Percentiles rank a stretch among this genome's conserved stretches.
These are phyloP conservation scores for Hericium erinaceus DNA, from an alignment of 768 basidiomycete species.

Conservation along the genomic window DNA sequence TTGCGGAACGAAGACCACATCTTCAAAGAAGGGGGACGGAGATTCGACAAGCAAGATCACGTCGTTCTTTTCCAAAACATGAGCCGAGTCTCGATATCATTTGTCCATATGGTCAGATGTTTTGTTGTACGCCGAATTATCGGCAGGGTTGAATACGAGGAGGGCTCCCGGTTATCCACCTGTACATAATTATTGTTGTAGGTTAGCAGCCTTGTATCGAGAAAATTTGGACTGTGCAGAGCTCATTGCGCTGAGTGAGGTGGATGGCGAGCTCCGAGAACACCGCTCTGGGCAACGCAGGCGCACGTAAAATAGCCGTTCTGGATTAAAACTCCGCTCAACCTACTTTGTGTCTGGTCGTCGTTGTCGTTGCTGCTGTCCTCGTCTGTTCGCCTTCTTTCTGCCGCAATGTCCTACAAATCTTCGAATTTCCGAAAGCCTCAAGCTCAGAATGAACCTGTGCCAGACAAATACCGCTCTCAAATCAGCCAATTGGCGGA, in stretches of 20 bases:
- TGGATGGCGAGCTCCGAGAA: neutral
- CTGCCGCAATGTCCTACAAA: conserved; percentile 12
- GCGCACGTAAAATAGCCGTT: neutral
- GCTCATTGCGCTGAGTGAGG: neutral
- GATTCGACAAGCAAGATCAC: conserved; percentile 11
- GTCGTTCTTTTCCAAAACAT: conserved; percentile 11
- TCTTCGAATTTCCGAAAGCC: conserved; percentile 22
- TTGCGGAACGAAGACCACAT: neutral
- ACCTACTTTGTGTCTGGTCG: neutral
- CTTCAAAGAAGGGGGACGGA: conserved; percentile 3
- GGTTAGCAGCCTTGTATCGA: neutral
- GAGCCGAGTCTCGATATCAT: neutral
- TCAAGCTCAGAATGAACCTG: conserved; percentile 16
- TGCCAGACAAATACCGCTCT: conserved; percentile 34
- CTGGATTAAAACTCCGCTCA: neutral
- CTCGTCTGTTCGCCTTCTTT: neutral
- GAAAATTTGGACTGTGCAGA: neutral
- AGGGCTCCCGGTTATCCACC: too few species aligned
- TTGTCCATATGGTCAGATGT: neutral
- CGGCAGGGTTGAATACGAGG: too few species aligned
- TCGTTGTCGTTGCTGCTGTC: neutral
- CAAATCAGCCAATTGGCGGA: conserved; percentile 62
- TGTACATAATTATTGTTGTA: too few species aligned
- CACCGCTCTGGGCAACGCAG: neutral
- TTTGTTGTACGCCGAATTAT: too few species aligned